These are phyloP conservation scores for Kernera saxatilis DNA, from an alignment of 345 rosid genomes.

Conservation along the genomic window DNA sequence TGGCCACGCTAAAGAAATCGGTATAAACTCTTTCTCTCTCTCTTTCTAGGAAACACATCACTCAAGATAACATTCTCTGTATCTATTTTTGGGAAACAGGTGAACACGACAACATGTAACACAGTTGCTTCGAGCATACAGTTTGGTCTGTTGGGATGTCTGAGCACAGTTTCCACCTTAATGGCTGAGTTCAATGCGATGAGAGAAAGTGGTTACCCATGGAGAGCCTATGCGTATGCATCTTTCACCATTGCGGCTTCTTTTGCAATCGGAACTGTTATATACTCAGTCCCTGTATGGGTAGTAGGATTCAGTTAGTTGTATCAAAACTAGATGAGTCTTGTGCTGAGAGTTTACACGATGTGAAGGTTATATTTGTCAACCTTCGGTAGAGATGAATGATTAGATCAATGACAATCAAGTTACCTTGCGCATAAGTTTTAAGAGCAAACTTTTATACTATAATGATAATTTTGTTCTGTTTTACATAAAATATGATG, in stretches of 20 bases:
- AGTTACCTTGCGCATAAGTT: not conserved
- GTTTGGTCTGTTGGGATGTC: slow-evolving; percentile 77
- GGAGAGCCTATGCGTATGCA: slow-evolving; percentile 81
- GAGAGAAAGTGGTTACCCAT: slow-evolving; percentile 56
- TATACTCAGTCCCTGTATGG: slow-evolving; percentile 66
- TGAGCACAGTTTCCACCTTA: slow-evolving; percentile 86
- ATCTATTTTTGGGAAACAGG: slow-evolving; percentile 38
- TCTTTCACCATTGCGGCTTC: slow-evolving; percentile 41
- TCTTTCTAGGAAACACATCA: not conserved
- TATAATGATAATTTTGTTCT: not conserved
- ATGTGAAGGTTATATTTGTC: not conserved
- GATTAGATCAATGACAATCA: not conserved
- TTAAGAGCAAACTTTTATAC: slow-evolving; percentile 17
- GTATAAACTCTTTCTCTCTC: slow-evolving; percentile 33
- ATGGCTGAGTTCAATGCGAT: slow-evolving; percentile 86
- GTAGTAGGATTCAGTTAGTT: slow-evolving; percentile 19
- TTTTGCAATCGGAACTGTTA: slow-evolving; percentile 45
- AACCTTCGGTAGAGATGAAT: not conserved
- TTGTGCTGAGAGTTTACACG: not conserved
- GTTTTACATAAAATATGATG: slow-evolving; percentile 16
- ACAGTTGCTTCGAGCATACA: slow-evolving; percentile 54
- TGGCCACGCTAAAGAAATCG: slow-evolving; percentile 52
- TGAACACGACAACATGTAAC: slow-evolving; percentile 40
- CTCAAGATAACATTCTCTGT: not conserved
- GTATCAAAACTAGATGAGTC: not conserved